Evolutionary conservation across 1,139 yeast genomes (phyloP).

Genomic region (Sugiyamaella japonica): DNA sequence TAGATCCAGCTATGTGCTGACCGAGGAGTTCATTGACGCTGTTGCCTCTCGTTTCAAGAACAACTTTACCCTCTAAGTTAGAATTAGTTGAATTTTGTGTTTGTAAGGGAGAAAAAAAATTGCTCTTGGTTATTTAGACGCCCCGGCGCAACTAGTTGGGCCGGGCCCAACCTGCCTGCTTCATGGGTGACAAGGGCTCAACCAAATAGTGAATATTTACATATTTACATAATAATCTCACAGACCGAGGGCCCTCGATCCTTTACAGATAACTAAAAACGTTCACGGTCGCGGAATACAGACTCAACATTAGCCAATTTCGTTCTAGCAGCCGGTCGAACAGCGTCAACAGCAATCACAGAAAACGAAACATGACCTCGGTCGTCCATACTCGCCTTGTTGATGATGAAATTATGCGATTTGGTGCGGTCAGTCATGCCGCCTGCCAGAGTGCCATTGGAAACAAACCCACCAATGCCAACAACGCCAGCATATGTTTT

Average conservation of each 20-base stretch:
- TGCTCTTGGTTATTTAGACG: not conserved
- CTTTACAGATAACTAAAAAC: not conserved
- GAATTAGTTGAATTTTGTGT: not conserved
- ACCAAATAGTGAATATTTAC: not conserved
- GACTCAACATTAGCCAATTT: constrained; percentile 14
- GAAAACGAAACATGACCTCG: constrained; percentile 19
- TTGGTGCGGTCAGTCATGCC: constrained; percentile 19
- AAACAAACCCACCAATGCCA: constrained; percentile 27
- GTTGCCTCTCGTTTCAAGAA: constrained; percentile 56
- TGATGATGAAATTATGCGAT: constrained; percentile 17
- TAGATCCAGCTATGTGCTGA: constrained; percentile 69
- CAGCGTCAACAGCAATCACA: constrained; percentile 19
- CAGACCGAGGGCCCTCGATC: not conserved
- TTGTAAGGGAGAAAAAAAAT: not conserved
- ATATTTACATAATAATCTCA: constrained; percentile 6
- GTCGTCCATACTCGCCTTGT: constrained; percentile 22
- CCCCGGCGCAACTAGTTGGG: too few species aligned
- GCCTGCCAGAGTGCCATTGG: constrained; percentile 16
- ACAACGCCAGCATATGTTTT: constrained; percentile 29
- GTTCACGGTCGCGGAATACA: constrained; percentile 5
- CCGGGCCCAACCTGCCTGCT: too few species aligned
- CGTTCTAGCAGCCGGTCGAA: constrained; percentile 13
- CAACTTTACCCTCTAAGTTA: constrained; percentile 22
- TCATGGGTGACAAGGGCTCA: too few species aligned
- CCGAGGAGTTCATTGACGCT: constrained; percentile 86